A percentile compares a stretch with the other conserved stretches of the same genome.
Evolutionary conservation across 2,329 filamentous ascomycete species (phyloP).

Genomic region (Colletotrichum lini): DNA sequence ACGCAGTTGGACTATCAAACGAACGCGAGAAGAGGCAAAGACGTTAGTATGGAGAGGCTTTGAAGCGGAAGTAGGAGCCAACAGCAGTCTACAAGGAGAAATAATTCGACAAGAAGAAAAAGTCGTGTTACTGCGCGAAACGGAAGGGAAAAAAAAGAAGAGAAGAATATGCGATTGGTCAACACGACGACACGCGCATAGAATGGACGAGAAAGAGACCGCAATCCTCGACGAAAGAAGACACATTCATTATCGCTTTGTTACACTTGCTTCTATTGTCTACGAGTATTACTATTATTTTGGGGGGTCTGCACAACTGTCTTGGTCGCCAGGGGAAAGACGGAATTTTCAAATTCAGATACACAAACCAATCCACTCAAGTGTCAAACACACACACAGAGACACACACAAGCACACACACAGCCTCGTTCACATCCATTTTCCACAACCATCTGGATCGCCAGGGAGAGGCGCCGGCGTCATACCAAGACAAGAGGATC

Average conservation of each 20-base stretch:
- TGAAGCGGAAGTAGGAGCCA: not conserved
- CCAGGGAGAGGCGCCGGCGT: not conserved
- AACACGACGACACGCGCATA: slow-evolving; percentile 32
- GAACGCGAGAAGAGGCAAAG: slow-evolving; percentile 70
- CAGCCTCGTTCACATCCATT: slow-evolving; percentile 1
- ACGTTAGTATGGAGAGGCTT: slow-evolving; percentile 54
- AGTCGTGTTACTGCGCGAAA: slow-evolving; percentile 15
- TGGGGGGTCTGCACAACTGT: slow-evolving; percentile 25
- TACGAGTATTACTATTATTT: slow-evolving; percentile 14
- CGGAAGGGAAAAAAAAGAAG: slow-evolving; percentile 2
- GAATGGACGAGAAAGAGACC: slow-evolving; percentile 27
- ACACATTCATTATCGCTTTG: slow-evolving; percentile 30
- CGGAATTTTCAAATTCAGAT: slow-evolving; percentile 34
- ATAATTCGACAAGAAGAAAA: slow-evolving; percentile 15
- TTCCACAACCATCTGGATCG: not conserved
- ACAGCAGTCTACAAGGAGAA: not conserved
- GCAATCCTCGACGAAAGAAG: slow-evolving; percentile 15
- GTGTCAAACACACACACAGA: slow-evolving; percentile 13
- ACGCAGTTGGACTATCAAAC: slow-evolving; percentile 56
- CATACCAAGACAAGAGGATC: not conserved
- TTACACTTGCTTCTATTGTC: slow-evolving; percentile 28
- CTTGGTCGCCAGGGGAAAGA: slow-evolving; percentile 9
- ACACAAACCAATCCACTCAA: slow-evolving; percentile 38
- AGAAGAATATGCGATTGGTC: slow-evolving; percentile 22
- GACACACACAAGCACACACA: not conserved